Conservation (phyloP, 1,139 yeast species). For the Suhomyces bribrorum region DNA sequence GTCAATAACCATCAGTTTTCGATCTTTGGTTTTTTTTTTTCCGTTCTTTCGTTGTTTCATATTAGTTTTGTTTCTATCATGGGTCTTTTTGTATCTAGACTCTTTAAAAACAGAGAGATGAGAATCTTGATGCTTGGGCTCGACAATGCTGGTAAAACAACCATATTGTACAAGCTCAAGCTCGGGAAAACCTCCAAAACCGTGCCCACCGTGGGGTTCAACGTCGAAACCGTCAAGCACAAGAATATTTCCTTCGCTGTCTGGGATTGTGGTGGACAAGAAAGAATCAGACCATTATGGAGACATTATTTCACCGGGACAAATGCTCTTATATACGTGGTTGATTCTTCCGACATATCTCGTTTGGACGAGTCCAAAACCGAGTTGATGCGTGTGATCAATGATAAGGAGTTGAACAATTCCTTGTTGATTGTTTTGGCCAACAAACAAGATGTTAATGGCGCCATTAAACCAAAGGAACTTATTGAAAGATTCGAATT, state of each 20-base stretch:
- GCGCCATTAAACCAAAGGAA: conserved; percentile 64
- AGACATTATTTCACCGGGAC: conserved; percentile 94
- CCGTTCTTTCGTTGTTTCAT: no score
- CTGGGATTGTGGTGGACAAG: conserved; percentile 98
- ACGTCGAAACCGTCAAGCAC: conserved; percentile 88
- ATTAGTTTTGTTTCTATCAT: no score
- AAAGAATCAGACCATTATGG: conserved; percentile 88
- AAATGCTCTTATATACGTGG: conserved; percentile 89
- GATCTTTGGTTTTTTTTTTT: not conserved
- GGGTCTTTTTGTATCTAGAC: conserved; percentile 31
- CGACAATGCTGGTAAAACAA: conserved; percentile 91
- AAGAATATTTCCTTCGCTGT: conserved; percentile 88
- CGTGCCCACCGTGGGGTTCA: conserved; percentile 93
- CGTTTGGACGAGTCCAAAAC: conserved; percentile 78
- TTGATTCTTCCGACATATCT: conserved; percentile 74
- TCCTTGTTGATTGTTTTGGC: conserved; percentile 84
- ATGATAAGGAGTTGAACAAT: conserved; percentile 77
- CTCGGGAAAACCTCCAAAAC: conserved; percentile 76
- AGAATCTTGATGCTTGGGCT: conserved; percentile 88
- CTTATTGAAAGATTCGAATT: conserved; percentile 60
- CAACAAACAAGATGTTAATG: conserved; percentile 81
- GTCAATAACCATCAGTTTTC: not conserved
- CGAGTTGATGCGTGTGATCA: conserved; percentile 74
- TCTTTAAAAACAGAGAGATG: conserved; percentile 49
- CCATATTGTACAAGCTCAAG: conserved; percentile 70